Conservation (phyloP, 2,329 filamentous ascomycete species). For the Ophiocordyceps robertsii region DNA sequence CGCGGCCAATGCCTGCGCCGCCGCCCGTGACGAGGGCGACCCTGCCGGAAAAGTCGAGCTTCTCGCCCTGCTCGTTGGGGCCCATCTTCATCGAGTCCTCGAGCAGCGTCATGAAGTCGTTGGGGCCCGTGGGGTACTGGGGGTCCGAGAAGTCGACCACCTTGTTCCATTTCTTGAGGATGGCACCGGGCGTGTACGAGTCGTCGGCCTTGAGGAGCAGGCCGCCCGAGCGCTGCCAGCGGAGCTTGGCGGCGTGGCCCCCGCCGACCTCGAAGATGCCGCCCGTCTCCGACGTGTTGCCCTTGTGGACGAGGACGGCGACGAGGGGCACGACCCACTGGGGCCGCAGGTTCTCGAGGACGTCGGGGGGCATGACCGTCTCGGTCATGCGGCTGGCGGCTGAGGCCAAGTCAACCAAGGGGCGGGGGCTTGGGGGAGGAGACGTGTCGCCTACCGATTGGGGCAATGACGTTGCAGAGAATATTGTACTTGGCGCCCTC, state of each 20-base stretch:
- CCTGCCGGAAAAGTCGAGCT: conserved; percentile 69
- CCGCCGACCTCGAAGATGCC: conserved; percentile 89
- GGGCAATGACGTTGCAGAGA: conserved; percentile 84
- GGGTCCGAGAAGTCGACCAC: conserved; percentile 73
- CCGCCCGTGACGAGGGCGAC: conserved; percentile 81
- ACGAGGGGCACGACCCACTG: conserved; percentile 94
- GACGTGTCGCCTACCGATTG: conserved; percentile 40
- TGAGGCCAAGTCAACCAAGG: conserved; percentile 14
- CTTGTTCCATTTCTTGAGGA: conserved; percentile 81
- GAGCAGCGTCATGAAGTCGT: conserved; percentile 77
- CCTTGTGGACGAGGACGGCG: conserved; percentile 74
- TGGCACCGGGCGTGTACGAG: conserved; percentile 73
- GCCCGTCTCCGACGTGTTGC: conserved; percentile 70
- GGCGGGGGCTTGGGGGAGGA: neutral
- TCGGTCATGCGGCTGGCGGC: conserved; percentile 92
- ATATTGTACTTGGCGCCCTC: conserved; percentile 99
- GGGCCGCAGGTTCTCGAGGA: conserved; percentile 73
- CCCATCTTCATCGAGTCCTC: conserved; percentile 72
- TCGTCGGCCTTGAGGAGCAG: conserved; percentile 81
- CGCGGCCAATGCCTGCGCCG: conserved; percentile 80
- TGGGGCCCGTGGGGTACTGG: conserved; percentile 70
- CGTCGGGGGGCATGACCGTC: conserved; percentile 89
- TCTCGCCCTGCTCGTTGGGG: conserved; percentile 57
- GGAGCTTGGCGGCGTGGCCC: conserved; percentile 81
- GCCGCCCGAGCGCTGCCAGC: conserved; percentile 89